These are phyloP conservation scores for Diaporthe sp. DNA, from an alignment of 2,329 filamentous ascomycete species.

Conservation along the genomic window DNA sequence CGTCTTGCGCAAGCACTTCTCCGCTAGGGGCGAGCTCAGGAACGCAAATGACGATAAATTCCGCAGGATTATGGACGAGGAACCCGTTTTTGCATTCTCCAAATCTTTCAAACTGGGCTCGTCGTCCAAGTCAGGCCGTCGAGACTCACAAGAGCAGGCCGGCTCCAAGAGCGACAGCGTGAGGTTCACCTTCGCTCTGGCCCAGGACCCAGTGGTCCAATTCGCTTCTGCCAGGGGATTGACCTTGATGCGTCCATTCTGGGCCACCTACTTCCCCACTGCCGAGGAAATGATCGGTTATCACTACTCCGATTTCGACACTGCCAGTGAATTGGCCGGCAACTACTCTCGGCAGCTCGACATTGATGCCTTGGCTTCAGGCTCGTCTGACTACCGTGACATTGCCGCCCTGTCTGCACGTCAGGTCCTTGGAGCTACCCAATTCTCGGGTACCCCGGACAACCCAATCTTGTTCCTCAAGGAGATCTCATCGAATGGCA, in stretches of 20 bases:
- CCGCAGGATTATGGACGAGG: conserved; percentile 79
- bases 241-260: conserved; percentile 83
- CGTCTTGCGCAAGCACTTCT: conserved; percentile 76
- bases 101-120: conserved; percentile 68
- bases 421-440: conserved; percentile 83
- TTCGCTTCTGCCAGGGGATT: conserved; percentile 82
- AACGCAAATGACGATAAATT: conserved; percentile 77
- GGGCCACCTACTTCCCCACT: conserved; percentile 79
- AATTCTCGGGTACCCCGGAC: conserved; percentile 79
- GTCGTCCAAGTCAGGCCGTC: conserved; percentile 44
- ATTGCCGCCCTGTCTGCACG: conserved; percentile 83
- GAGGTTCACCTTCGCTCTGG: conserved; percentile 81
- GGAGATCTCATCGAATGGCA: conserved; percentile 88
- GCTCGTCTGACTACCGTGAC: conserved; percentile 80
- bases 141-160: not conserved
- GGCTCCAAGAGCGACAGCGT: conserved; percentile 62
- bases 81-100: conserved; percentile 86
- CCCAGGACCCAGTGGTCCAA: conserved; percentile 84
- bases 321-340: conserved; percentile 72
- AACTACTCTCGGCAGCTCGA: conserved; percentile 81
- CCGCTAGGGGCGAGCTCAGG: conserved; percentile 73
- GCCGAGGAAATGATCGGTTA: conserved; percentile 76
- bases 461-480: conserved; percentile 84
- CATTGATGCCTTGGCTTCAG: conserved; percentile 78
- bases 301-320: conserved; percentile 81